Percentiles rank a stretch among this genome's conserved stretches.
Evolutionary conservation across 176 grass and related monocot genomes (phyloP).

Genomic region (Avena insularis): DNA sequence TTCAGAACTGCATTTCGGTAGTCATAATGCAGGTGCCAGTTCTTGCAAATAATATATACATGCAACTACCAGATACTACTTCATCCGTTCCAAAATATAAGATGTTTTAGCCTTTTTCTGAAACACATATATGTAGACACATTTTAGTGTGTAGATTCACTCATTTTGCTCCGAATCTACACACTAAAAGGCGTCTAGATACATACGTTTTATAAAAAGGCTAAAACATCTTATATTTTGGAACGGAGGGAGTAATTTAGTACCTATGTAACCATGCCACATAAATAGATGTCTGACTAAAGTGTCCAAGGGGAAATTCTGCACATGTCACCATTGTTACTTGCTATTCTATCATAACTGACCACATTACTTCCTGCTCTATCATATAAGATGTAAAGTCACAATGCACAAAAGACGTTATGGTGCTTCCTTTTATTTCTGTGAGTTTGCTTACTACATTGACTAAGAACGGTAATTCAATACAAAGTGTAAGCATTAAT

Average conservation of each 20-base stretch:
- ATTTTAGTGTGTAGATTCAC: too few species aligned
- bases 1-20: constrained; percentile 17
- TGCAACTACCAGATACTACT: neutral
- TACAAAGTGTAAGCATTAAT: neutral
- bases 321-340: constrained; percentile 7
- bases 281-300: neutral
- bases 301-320: neutral
- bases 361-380: constrained; percentile 22
- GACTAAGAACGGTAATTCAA: neutral
- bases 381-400: constrained; percentile 8
- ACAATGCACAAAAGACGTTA: neutral
- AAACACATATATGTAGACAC: too few species aligned
- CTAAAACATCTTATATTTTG: too few species aligned
- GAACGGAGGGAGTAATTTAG: neutral
- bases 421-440: constrained; percentile 17
- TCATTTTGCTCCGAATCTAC: too few species aligned
- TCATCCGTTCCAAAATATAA: too few species aligned
- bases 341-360: neutral
- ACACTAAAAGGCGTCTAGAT: too few species aligned
- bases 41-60: neutral
- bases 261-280: neutral
- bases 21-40: neutral
- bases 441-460: neutral
- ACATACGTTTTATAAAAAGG: too few species aligned
- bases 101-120: too few species aligned